Percentiles rank a stretch among this genome's conserved stretches.
Conservation (phyloP, 306 rosid genomes). For the Astragalus glycyphyllos region DNA sequence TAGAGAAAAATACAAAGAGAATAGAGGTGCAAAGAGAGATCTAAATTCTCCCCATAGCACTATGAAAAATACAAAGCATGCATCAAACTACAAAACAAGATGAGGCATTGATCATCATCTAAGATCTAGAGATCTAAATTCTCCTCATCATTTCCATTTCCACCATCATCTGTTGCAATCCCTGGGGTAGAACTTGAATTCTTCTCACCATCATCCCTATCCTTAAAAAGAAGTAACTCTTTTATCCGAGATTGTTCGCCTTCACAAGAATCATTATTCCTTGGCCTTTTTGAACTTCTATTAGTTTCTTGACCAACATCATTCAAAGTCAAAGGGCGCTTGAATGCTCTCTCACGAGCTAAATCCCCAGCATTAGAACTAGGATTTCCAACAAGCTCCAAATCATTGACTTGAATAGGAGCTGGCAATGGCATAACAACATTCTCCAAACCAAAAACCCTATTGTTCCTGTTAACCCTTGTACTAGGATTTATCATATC, state of each 20-base stretch:
- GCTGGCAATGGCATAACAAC: not conserved
- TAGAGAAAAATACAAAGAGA: no score
- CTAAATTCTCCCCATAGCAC: no score
- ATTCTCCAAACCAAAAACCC: not conserved
- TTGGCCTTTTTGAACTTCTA: constrained; percentile 27
- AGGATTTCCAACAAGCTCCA: constrained; percentile 9
- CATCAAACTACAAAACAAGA: no score
- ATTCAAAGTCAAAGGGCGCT: constrained; percentile 15
- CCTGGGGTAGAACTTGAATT: constrained; percentile 7
- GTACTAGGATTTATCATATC: no score
- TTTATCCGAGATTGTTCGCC: not conserved
- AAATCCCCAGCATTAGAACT: no score
- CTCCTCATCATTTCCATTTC: not conserved
- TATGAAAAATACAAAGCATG: no score
- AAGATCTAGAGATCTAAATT: constrained; percentile 46
- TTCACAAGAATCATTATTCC: not conserved
- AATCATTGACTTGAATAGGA: constrained; percentile 8
- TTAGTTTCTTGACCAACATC: not conserved
- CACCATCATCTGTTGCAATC: constrained; percentile 12
- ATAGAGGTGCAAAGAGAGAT: no score
- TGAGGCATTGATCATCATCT: no score
- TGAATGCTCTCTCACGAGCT: constrained; percentile 30
- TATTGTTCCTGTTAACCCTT: not conserved
- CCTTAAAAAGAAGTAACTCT: constrained; percentile 45
- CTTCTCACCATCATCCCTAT: not conserved